Percentiles rank a stretch among this genome's conserved stretches.
Conservation (phyloP, 1,284 basidiomycete genomes). For the Cutaneotrichosporon daszewskae region DNA sequence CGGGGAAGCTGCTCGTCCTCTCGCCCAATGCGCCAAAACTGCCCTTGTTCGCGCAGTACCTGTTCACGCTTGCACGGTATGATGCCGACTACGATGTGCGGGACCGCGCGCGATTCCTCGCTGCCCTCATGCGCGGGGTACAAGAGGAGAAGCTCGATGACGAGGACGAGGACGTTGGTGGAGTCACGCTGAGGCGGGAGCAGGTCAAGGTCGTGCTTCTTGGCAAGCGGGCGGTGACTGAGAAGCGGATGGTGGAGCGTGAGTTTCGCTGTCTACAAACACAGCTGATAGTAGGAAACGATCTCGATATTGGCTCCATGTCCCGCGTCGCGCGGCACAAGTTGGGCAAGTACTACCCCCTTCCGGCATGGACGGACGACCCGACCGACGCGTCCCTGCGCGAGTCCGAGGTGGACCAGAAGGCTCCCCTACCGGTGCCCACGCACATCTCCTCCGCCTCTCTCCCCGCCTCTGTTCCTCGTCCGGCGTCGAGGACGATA, state of each 20-base stretch:
- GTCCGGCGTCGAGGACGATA: neutral
- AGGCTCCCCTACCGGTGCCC: neutral
- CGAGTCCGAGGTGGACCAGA: slow-evolving; percentile 38
- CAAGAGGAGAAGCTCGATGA: slow-evolving; percentile 9
- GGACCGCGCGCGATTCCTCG: slow-evolving; percentile 74
- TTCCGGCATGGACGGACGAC: slow-evolving; percentile 49
- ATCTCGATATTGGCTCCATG: slow-evolving; percentile 39
- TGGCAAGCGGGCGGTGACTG: slow-evolving; percentile 55
- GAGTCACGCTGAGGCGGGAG: slow-evolving; percentile 71
- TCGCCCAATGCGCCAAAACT: slow-evolving; percentile 54
- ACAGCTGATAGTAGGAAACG: slow-evolving; percentile 13
- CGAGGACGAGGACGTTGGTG: slow-evolving; percentile 53
- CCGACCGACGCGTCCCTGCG: slow-evolving; percentile 48
- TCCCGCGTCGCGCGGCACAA: slow-evolving; percentile 33
- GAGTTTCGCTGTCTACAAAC: slow-evolving; percentile 43
- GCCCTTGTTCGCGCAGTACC: slow-evolving; percentile 60
- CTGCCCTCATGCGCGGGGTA: slow-evolving; percentile 60
- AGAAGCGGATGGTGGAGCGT: slow-evolving; percentile 52
- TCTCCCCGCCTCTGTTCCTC: neutral
- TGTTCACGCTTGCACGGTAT: slow-evolving; percentile 78
- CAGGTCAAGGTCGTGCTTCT: slow-evolving; percentile 74
- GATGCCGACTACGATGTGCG: slow-evolving; percentile 81
- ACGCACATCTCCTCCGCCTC: neutral
- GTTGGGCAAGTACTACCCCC: slow-evolving; percentile 33
- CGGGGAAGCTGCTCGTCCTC: slow-evolving; percentile 71